Conservation (phyloP, 129 eudicot genomes). For the Flaveria brownii region DNA sequence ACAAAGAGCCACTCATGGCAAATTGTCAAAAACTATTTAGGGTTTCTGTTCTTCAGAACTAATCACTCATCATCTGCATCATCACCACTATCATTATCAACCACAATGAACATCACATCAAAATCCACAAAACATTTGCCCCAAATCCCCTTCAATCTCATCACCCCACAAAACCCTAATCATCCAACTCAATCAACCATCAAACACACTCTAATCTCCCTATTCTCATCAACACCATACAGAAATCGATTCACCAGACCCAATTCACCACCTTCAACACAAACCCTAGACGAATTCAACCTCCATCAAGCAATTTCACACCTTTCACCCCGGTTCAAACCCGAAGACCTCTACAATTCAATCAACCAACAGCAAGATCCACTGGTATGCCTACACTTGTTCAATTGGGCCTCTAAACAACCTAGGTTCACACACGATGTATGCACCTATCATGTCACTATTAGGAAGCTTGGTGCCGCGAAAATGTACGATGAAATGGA, state of each 20-base stretch:
- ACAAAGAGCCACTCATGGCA: not conserved
- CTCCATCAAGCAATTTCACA: slow-evolving; percentile 54
- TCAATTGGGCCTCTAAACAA: slow-evolving; percentile 80
- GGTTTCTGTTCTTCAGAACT: not conserved
- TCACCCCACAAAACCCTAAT: slow-evolving; percentile 29
- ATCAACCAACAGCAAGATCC: slow-evolving; percentile 62
- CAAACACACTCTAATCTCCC: slow-evolving; percentile 17
- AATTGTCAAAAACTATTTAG: not conserved
- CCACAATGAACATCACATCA: slow-evolving; percentile 21
- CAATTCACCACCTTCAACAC: slow-evolving; percentile 47
- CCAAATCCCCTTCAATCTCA: slow-evolving; percentile 11
- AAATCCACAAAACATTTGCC: slow-evolving; percentile 14
- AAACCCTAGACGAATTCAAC: slow-evolving; percentile 47
- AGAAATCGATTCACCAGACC: slow-evolving; percentile 53
- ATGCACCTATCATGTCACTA: slow-evolving; percentile 59
- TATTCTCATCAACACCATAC: slow-evolving; percentile 47
- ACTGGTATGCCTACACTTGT: slow-evolving; percentile 68
- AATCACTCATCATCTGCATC: not conserved
- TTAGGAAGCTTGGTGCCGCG: slow-evolving; percentile 78
- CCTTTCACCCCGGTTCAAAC: slow-evolving; percentile 70
- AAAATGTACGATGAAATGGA: slow-evolving; percentile 88
- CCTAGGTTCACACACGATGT: slow-evolving; percentile 70
- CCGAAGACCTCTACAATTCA: slow-evolving; percentile 63
- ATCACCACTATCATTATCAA: not conserved
- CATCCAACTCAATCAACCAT: not conserved